Percentiles rank a stretch among this genome's conserved stretches.
phyloP scores from a whole-genome alignment of 2,329 filamentous ascomycete species.

The Fusarium sp. region DNA sequence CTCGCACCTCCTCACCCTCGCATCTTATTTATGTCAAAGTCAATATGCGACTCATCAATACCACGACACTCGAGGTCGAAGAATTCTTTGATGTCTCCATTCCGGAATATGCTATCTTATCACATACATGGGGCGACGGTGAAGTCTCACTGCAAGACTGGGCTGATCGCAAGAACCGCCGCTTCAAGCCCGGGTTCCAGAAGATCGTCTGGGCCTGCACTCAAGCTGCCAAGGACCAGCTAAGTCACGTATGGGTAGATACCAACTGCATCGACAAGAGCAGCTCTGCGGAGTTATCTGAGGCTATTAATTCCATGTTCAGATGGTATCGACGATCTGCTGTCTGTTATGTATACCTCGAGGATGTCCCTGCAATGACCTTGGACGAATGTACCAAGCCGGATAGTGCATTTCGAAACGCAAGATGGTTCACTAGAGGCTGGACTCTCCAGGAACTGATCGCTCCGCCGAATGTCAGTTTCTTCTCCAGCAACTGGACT shows the following conservation, averaged over 20 bases:
- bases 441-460: background rate
- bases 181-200: background rate
- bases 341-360: background rate
- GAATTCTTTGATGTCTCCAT: background rate
- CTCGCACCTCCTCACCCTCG: too few species aligned
- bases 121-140: background rate
- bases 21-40: too few species aligned
- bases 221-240: background rate
- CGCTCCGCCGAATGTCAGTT: accelerated
- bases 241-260: background rate
- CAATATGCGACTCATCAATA: background rate
- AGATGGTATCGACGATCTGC: background rate
- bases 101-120: background rate
- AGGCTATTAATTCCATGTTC: background rate
- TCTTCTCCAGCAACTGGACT: background rate
- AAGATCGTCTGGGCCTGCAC: background rate
- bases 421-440: background rate
- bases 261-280: background rate
- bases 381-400: background rate
- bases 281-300: background rate
- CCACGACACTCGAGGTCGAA: background rate
- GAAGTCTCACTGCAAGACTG: background rate
- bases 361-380: background rate
- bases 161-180: background rate
- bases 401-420: background rate